Conservation (phyloP, 768 basidiomycete species). For the Pleurotus tuoliensis region DNA sequence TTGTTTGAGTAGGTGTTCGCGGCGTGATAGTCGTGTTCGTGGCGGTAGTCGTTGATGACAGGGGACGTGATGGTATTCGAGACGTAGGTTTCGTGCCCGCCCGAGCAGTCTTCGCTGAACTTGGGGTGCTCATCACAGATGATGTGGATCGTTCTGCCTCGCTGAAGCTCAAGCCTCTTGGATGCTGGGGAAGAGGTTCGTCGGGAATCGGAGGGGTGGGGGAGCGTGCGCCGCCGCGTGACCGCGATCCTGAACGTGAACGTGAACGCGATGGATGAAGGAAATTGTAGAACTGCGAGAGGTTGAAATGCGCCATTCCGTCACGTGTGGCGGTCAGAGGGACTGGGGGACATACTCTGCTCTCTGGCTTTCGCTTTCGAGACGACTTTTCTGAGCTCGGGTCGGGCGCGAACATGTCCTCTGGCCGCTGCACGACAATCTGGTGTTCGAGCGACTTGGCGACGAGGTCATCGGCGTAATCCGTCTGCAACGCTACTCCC, state of each 20-base stretch:
- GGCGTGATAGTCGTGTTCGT: conserved; percentile 61
- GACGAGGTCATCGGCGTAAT: conserved; percentile 27
- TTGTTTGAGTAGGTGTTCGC: conserved; percentile 36
- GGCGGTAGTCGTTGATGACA: conserved; percentile 61
- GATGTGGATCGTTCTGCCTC: conserved; percentile 3
- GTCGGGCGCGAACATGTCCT: conserved; percentile 20
- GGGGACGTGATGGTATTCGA: conserved; percentile 53
- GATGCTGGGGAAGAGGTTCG: conserved; percentile 1
- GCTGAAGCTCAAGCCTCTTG: not conserved
- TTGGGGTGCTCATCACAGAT: conserved; percentile 1
- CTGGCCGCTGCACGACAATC: conserved; percentile 10
- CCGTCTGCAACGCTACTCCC: conserved; percentile 22
- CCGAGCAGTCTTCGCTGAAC: conserved; percentile 14
- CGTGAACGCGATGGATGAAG: conserved; percentile 39
- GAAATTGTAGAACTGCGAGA: conserved; percentile 56
- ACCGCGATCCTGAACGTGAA: conserved; percentile 61
- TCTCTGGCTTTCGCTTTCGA: conserved; percentile 39
- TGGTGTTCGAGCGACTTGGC: conserved; percentile 11
- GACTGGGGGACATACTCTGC: conserved; percentile 32
- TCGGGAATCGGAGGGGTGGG: not conserved
- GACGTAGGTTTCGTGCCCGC: conserved; percentile 41
- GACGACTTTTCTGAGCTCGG: conserved; percentile 33
- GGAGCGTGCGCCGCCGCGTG: conserved; percentile 11
- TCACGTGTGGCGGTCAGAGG: conserved; percentile 3
- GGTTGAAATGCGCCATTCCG: conserved; percentile 8